A percentile compares a stretch with the other conserved stretches of the same genome.
Evolutionary conservation across 169 alveolate species (phyloP).

Genomic region (Babesia ovis): DNA sequence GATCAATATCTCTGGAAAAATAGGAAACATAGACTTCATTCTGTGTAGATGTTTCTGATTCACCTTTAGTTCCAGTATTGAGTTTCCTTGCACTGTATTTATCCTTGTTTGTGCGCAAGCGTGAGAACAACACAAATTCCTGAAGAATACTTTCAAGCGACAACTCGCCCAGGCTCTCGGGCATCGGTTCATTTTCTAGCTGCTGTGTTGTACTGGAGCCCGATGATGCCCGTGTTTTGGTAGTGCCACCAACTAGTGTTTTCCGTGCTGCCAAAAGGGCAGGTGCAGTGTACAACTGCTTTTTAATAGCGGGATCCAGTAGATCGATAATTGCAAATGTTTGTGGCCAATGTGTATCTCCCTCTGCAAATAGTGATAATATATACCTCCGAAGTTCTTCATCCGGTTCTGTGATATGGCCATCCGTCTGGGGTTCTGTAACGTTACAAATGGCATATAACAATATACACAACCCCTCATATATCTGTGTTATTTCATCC

Average conservation of each 20-base stretch:
- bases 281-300: background rate
- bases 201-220: background rate
- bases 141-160: background rate
- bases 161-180: background rate
- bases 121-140: constrained; percentile 27
- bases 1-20: constrained; percentile 16
- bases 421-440: background rate
- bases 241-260: background rate
- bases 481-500: background rate
- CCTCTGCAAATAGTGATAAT: background rate
- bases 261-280: constrained; percentile 4
- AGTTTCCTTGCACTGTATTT: background rate
- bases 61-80: background rate
- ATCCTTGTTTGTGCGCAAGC: constrained; percentile 15
- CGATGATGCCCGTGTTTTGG: background rate
- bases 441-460: constrained; percentile 3
- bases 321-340: constrained; percentile 13
- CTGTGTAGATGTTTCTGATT: background rate
- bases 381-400: constrained; percentile 3
- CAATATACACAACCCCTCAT: constrained; percentile 27
- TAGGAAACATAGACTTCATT: background rate
- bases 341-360: constrained; percentile 7
- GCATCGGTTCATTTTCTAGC: background rate
- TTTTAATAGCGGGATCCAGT: constrained; percentile 11
- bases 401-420: background rate